phyloP scores from a whole-genome alignment of 1,139 yeast genomes.

The Saccharomyces hybrid region DNA sequence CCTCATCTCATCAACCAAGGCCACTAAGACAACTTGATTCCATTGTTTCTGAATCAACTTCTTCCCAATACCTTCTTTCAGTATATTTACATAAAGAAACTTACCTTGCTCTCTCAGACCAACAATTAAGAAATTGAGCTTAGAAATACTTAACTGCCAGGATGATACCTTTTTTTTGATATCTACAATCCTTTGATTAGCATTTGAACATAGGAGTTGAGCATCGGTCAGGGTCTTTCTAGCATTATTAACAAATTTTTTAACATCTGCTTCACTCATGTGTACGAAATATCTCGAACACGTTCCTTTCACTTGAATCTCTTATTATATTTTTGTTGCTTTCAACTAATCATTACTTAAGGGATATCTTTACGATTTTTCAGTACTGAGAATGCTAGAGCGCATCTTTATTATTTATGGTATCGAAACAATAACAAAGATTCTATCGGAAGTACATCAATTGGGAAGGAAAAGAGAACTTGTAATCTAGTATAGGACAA shows the following conservation, averaged over 20 bases:
- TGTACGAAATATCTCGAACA: not conserved
- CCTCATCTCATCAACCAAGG: constrained; percentile 24
- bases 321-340: not conserved
- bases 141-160: constrained; percentile 24
- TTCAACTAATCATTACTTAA: not conserved
- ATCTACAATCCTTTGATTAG: constrained; percentile 28
- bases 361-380: not conserved
- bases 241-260: constrained; percentile 33
- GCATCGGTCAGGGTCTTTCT: constrained; percentile 33
- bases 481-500: not conserved
- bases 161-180: constrained; percentile 17
- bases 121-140: constrained; percentile 31
- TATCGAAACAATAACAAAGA: not conserved
- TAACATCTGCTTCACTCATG: constrained; percentile 15
- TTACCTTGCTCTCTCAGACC: constrained; percentile 33
- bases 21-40: constrained; percentile 18
- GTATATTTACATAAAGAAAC: constrained; percentile 26
- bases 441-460: not conserved
- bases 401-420: not conserved
- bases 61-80: constrained; percentile 29
- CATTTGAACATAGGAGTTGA: constrained; percentile 33
- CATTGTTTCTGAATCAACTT: constrained; percentile 26
- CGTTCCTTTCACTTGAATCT: not conserved
- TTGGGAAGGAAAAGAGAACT: not conserved
- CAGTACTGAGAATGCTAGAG: not conserved